Base-by-base conservation (phyloP, 106 monocot genomes). In the Iris macrosiphon region DNA sequence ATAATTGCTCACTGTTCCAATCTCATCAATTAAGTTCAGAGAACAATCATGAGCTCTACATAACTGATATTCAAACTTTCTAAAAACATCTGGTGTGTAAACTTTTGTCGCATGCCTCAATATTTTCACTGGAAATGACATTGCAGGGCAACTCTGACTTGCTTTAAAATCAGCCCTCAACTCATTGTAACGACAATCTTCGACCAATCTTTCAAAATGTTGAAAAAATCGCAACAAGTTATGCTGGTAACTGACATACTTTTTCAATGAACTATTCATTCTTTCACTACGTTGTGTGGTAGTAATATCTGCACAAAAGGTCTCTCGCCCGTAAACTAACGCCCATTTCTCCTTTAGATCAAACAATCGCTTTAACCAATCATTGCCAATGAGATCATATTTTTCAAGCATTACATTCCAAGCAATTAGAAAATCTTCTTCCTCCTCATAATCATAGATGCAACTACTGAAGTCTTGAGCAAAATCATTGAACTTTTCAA, bases 21-120 rank as follows among this genome's bases (percentile, higher is more conserved):
- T 32, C 28, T 45, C 61, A 1, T 18, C 6, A 12, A 45, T 43
- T 7, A 61, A 61, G 32, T 31, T 41, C 44, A 61, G 31, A 46
- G 40, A 31, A n/a, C 42, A 61, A 61, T 61, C 43, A 41, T 44
- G 43, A 16, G 42, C 40, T 45, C 14, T 61, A 30, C 31, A 63
- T 22, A 63, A 63, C 40, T 39, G 50, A 51, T 63, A 26, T 45
- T 63, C 35, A 35, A 63, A 63, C 51, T 50, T 51, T 28, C 51
- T 49, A 26, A 51, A 63, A 31, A 39, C 51, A 15, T 17, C 48
- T 19, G 49, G 50, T 38, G 63, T 49, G 26, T 63, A 63, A n/a
- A 40, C 37, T 25, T 34, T 21, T 6, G 23, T 34, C 5, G 63
- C 63, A 38, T 63, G 50, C 26, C 37, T 49, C 24, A 63, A 31